phyloP scores from a whole-genome alignment of 2,329 filamentous ascomycete species.

The Colletotrichum liriopes region DNA sequence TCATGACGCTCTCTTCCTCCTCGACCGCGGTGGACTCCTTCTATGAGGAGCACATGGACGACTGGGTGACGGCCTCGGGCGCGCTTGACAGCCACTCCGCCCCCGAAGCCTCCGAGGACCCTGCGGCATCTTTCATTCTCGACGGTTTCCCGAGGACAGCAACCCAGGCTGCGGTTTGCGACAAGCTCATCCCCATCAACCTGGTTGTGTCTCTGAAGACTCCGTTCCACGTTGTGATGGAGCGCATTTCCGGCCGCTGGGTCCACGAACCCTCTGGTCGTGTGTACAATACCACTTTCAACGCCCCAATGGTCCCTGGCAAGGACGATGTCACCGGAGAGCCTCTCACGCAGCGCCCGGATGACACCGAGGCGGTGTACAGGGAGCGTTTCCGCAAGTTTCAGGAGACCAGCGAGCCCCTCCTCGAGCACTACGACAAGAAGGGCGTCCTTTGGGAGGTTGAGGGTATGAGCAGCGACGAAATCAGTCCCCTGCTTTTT shows the following conservation, averaged over 20 bases:
- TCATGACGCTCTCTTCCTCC: constrained; percentile 68
- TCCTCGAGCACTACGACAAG: constrained; percentile 90
- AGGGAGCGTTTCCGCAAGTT: constrained; percentile 85
- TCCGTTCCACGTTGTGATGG: constrained; percentile 87
- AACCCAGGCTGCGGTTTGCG: constrained; percentile 82
- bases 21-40: constrained; percentile 55
- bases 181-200: constrained; percentile 92
- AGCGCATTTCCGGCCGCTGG: constrained; percentile 93
- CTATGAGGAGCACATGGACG: constrained; percentile 52
- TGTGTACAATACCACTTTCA: constrained; percentile 96
- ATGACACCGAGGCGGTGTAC: constrained; percentile 92
- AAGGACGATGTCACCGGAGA: constrained; percentile 95
- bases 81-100: constrained; percentile 56
- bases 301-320: constrained; percentile 85
- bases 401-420: constrained; percentile 85
- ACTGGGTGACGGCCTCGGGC: constrained; percentile 59
- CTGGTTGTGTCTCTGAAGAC: constrained; percentile 90
- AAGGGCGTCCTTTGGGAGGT: constrained; percentile 90
- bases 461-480: constrained; percentile 90
- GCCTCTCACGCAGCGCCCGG: constrained; percentile 82
- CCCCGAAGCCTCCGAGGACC: constrained; percentile 74
- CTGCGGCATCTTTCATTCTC: constrained; percentile 90
- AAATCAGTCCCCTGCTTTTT: constrained; percentile 93
- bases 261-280: constrained; percentile 92
- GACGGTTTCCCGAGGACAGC: constrained; percentile 96